Evolutionary conservation across 768 basidiomycete species (phyloP).

Genomic region (Mycena albidolilacea): DNA sequence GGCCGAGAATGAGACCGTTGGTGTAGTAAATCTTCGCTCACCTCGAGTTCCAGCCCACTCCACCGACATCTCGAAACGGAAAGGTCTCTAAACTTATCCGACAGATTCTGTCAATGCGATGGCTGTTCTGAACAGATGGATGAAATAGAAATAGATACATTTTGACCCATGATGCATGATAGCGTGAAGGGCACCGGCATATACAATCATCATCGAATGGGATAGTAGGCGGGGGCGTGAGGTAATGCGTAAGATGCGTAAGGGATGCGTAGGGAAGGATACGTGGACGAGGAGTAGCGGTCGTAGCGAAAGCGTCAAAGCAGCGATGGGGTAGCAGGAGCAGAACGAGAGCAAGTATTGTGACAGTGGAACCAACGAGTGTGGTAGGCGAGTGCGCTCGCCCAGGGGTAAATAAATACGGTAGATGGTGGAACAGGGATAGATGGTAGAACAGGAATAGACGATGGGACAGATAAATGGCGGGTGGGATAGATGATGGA

Average conservation of each 20-base stretch:
- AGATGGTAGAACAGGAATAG: not conserved
- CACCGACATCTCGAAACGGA: too few relatives aligned
- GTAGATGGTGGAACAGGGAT: not conserved
- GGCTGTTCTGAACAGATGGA: too few relatives aligned
- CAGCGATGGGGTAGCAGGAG: slow-evolving; percentile 25
- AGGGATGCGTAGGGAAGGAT: slow-evolving; percentile 25
- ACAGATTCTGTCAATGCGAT: too few relatives aligned
- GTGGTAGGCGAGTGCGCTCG: slow-evolving; percentile 32
- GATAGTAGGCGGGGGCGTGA: slow-evolving; percentile 16
- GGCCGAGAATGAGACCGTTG: too few relatives aligned
- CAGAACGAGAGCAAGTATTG: slow-evolving; percentile 24
- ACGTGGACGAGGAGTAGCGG: slow-evolving; percentile 24
- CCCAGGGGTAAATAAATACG: slow-evolving; percentile 7
- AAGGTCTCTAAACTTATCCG: too few relatives aligned
- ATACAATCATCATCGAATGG: slow-evolving; percentile 34
- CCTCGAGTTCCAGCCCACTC: too few relatives aligned
- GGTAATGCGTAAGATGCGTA: slow-evolving; percentile 27
- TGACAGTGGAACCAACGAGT: slow-evolving; percentile 30
- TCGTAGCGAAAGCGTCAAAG: slow-evolving; percentile 38
- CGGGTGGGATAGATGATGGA: not conserved
- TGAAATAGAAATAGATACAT: slow-evolving; percentile 20
- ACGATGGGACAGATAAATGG: not conserved
- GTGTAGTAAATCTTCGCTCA: too few relatives aligned
- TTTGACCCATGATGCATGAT: slow-evolving; percentile 21
- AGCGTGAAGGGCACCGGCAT: slow-evolving; percentile 16